Percentiles rank a stretch among this genome's conserved stretches.
Evolutionary conservation across 192 early-diverging fungal species (phyloP).

Genomic region (Phlyctochytrium arcticum): DNA sequence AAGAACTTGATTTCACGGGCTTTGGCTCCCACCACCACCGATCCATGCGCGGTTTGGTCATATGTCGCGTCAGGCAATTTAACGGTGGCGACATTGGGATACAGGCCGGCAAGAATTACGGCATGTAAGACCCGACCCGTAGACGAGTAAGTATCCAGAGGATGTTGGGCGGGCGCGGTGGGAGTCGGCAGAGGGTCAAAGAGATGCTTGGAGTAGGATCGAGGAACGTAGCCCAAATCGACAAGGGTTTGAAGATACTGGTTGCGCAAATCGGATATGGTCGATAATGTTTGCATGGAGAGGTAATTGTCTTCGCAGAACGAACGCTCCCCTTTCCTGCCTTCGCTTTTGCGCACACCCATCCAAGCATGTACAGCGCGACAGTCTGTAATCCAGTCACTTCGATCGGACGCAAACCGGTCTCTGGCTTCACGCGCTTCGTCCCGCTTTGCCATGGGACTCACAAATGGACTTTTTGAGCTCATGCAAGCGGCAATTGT

Average conservation of each 20-base stretch:
- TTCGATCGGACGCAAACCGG: conserved; percentile 39
- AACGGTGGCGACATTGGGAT: conserved; percentile 75
- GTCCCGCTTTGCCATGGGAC: conserved; percentile 46
- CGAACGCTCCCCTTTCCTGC: conserved; percentile 13
- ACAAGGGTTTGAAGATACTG: conserved; percentile 59
- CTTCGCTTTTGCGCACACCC: conserved; percentile 24
- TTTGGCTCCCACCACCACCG: conserved; percentile 65
- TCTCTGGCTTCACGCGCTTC: conserved; percentile 48
- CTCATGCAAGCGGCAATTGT: conserved; percentile 44
- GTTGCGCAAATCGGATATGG: conserved; percentile 53
- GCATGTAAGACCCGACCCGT: conserved; percentile 63
- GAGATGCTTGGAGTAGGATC: neutral
- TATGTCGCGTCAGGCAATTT: conserved; percentile 68
- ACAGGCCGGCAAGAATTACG: conserved; percentile 77
- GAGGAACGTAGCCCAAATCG: conserved; percentile 55
- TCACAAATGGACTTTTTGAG: conserved; percentile 54
- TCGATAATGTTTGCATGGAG: conserved; percentile 57
- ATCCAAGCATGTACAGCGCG: conserved; percentile 48
- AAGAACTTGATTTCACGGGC: conserved; percentile 72
- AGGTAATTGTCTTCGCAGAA: conserved; percentile 60
- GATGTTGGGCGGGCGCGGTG: too few species aligned
- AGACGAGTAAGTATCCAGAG: conserved; percentile 42
- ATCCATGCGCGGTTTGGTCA: conserved; percentile 65
- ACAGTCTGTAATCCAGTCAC: conserved; percentile 68
- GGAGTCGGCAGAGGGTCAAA: too few species aligned